Base-by-base conservation (phyloP, 2,329 filamentous ascomycete species). In the Fusarium fracticaudum region DNA sequence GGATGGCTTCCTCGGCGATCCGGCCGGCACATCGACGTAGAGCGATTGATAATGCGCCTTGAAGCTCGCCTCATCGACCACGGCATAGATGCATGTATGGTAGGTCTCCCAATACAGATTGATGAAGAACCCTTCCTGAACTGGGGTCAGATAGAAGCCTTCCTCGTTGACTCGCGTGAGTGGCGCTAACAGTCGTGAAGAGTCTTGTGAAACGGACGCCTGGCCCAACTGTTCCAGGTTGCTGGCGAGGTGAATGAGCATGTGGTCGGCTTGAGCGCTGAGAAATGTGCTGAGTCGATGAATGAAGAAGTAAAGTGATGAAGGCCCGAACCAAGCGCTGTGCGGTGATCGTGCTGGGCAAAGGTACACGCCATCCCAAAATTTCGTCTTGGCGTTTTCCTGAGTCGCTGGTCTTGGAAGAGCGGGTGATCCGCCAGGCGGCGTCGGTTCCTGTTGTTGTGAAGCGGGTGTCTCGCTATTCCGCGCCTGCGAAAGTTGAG, bases 51-150 rank as follows among this genome's bases (percentile, higher is more conserved):
- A 18, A 8, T 69, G 65, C 0, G 64, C 26, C 11, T 69, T 69
- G 38, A 69, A 69, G 18, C 33, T 44, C 0, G 57, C n/a, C n/a
- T 69, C 66, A 20, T 69, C 48, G 3, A 69, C 20, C 1, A 69
- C 44, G 8, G 66, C 33, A 6, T 69, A 69, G 2, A 69, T 35
- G 1, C 64, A 69, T 3, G 66, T 64, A 29, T 69, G 66, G 8
- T 69, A 69, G 3, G 66, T 69, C 12, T 69, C 66, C 66, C 66
- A 69, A 13, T 69, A 69, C 6, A 69, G 35, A 7, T 40, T 45
- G 1, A 69, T 47, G 18, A 69, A 69, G 8, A 64, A 69, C 7
- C 67, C 57, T 41, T 69, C 66, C 22, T 69, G 66, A 3, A 69
- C 61, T 3, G 57, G 64, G 8, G 43, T 57, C 4, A 69, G 22